Evolutionary conservation across 2,329 filamentous ascomycete genomes (phyloP), one percentile per base, ranked within the genome.

Genomic region (Aureobasidium sp.): DNA sequence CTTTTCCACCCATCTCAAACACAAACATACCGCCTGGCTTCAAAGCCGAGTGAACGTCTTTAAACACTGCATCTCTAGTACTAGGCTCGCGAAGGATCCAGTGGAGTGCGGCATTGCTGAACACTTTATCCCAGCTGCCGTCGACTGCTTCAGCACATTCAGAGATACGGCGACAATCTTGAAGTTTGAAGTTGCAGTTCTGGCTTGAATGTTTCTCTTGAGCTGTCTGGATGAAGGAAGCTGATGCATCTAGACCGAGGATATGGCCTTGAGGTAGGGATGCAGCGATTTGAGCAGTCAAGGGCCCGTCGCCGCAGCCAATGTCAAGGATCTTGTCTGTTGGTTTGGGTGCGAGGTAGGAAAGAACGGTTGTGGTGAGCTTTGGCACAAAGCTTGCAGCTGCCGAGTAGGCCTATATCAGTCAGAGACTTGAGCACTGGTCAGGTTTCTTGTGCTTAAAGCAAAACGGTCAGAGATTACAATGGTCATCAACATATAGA

Each of bases 1-100:
- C 88, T 55, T 85, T 79, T 0, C 87, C 87, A 58, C 88, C 87
- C 84, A 87, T 87, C 72, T 90, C 87, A 67, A 90, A 88, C 10
- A 82, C 80, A 63, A 90, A 85, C 0, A 67, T 68, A 1, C 85
- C 87, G 12, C 79, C 80, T 0, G 82, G 80, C 37, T 75, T 78
- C 2, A 90, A 78, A 0, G 80, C 76, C 9, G 73, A 73, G 64
- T 80, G 74, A 3, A 85, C 78, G 42, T 77, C 81, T 8, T 68
- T 66, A 68, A 89, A 85, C 71, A 87, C 82, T 71, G 68, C 3
- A 23, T 72, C 66, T 10, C 83, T 79, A 0, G 78, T 79, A 0
- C 69, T 66, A 0, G 73, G 64, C 32, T 75, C 71, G 0, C 80
- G 75, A 8, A 90, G 77, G 68, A 78, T 77, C 76, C 76, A 78